Evolutionary conservation across 75 land plant genomes (phyloP), one percentile per base, ranked within the genome.

Genomic region (Picea glauca): DNA sequence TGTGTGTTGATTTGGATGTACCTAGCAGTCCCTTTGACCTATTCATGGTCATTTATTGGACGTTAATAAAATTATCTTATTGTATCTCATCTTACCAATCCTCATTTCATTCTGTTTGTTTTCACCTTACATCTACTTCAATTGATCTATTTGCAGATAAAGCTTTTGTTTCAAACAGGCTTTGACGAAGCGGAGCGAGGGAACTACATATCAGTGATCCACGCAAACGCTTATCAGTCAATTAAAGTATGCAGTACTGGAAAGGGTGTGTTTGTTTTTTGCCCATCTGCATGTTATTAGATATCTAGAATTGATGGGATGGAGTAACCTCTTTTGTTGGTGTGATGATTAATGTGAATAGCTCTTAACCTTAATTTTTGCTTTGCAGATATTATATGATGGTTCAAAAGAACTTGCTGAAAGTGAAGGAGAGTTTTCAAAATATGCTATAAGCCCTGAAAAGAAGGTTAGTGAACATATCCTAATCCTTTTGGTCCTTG

Each of bases 151-250:
- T 4, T 77, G 67, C 94, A 96, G 98, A 96, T 96, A 73, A 96
- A 89, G 77, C 87, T 96, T 79, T 77, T 96, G 75, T 96, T 88
- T 78, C 91, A 91, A 77, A 86, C 91, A 68, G 96, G 94, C 8
- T 96, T 91, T 84, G 90, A 87, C 81, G 96, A 91, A 80, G 83
- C 84, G 50, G 98, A 96, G 79, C 87, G 86, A n/a, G 81, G 82
- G 81, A 88, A 90, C 80, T 96, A 88, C 72, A 87, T 75, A 63
- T 73, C 90, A 78, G 96, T 96, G 78, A 87, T 96, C 77, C 96
- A 96, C 85, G 96, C 96, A 63, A 96, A 96, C 81, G 93, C 92
- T 14, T 96, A 86, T 84, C 98, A 96, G 88, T 87, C 96, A 80
- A 90, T 93, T 78, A 93, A 91, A 88, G 98, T 96, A 93, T 61